Evolutionary conservation across 805 yeast species (phyloP).

Genomic region (Saturnispora bothae): DNA sequence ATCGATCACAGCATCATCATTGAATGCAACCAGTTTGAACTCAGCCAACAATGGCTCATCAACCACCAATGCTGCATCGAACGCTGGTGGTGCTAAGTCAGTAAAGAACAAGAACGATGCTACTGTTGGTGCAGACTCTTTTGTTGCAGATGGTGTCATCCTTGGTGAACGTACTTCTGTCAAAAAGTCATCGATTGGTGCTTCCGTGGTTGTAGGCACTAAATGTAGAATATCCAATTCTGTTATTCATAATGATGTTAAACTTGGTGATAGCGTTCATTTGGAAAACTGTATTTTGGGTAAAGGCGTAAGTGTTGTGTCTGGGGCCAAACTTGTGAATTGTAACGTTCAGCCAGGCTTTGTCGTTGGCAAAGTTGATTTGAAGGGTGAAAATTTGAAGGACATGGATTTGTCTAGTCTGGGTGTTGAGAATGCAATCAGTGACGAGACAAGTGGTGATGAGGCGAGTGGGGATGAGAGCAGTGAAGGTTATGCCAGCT

Average conservation of each 20-base stretch:
- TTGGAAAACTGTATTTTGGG: constrained; percentile 88
- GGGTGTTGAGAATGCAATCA: constrained; percentile 26
- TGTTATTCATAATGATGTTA: constrained; percentile 60
- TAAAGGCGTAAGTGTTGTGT: constrained; percentile 46
- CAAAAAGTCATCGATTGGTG: constrained; percentile 75
- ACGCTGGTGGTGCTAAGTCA: neutral
- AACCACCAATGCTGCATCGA: constrained; percentile 12
- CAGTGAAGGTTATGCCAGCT: constrained; percentile 8
- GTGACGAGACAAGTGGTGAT: constrained; percentile 20
- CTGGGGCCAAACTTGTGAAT: constrained; percentile 57
- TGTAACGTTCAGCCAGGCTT: constrained; percentile 82
- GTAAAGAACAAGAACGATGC: constrained; percentile 43
- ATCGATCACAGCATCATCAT: too few species aligned
- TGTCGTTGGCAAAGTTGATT: constrained; percentile 44
- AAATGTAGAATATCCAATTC: constrained; percentile 85
- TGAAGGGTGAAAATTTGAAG: constrained; percentile 32
- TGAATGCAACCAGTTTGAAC: too few species aligned
- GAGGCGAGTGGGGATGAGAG: constrained; percentile 19
- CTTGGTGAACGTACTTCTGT: constrained; percentile 79
- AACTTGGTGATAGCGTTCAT: constrained; percentile 64
- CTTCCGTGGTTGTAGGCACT: constrained; percentile 66
- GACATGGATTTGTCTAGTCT: constrained; percentile 25
- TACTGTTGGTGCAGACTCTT: constrained; percentile 78
- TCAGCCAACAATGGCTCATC: too few species aligned
- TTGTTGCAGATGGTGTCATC: constrained; percentile 56